Evolutionary conservation across 768 basidiomycete species (phyloP).

Genomic region (Gloeopeniophorella convolvens): DNA sequence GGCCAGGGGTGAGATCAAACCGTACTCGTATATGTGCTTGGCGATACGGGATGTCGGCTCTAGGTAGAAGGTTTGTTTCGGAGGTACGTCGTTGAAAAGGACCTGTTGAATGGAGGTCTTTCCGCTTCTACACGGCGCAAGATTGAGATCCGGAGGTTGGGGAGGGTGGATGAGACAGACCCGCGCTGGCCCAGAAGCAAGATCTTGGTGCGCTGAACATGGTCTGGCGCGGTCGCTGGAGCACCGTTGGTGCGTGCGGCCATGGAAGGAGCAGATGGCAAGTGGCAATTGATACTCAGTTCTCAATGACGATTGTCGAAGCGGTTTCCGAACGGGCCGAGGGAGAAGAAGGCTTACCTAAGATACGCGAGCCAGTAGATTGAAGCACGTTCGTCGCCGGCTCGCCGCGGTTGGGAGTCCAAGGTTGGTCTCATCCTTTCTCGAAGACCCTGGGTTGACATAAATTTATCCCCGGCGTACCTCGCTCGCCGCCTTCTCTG

Average conservation of each 20-base stretch:
- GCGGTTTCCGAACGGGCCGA: too few species aligned
- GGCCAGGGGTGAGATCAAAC: conserved; percentile 17
- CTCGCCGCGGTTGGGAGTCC: too few species aligned
- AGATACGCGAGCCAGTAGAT: background rate
- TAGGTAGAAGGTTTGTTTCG: conserved; percentile 85
- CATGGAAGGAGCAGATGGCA: conserved; percentile 5
- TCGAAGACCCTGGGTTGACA: conserved; percentile 4
- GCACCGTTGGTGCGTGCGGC: conserved; percentile 7
- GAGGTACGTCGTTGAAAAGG: conserved; percentile 76
- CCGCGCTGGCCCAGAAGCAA: conserved; percentile 68
- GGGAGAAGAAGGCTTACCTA: background rate
- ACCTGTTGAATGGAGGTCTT: conserved; percentile 91
- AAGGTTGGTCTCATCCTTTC: too few species aligned
- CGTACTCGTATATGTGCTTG: conserved; percentile 78
- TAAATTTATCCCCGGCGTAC: background rate
- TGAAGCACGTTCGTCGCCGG: conserved; percentile 10
- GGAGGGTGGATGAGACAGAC: conserved; percentile 29
- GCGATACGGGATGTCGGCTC: conserved; percentile 77
- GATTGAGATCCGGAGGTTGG: background rate
- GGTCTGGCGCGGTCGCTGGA: conserved; percentile 14
- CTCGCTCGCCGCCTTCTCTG: background rate
- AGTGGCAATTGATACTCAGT: too few species aligned
- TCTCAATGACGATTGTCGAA: too few species aligned
- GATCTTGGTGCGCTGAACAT: conserved; percentile 53
- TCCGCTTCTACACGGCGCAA: conserved; percentile 54